Evolutionary conservation across 345 rosid species (phyloP).

Genomic region (Lepidium aucheri): DNA sequence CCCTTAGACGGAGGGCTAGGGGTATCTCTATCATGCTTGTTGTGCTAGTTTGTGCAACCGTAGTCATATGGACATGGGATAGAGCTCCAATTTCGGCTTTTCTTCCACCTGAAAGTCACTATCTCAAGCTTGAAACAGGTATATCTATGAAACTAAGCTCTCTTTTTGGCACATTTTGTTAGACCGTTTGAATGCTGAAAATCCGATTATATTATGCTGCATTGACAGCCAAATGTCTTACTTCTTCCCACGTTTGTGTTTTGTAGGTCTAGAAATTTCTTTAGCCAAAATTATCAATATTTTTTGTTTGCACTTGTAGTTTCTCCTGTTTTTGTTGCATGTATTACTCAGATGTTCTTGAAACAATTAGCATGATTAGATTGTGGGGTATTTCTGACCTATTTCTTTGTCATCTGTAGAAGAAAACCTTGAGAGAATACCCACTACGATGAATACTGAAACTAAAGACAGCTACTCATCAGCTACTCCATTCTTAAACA

Average conservation of each 20-base stretch:
- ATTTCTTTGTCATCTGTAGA: constrained; percentile 18
- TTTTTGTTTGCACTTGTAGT: neutral
- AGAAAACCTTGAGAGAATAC: constrained; percentile 10
- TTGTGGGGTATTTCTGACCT: constrained; percentile 1
- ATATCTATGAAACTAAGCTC: neutral
- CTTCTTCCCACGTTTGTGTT: neutral
- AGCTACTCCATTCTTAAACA: constrained; percentile 11
- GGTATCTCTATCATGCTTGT: constrained; percentile 47
- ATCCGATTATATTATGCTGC: neutral
- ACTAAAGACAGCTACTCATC: constrained; percentile 13
- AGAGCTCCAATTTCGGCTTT: constrained; percentile 37
- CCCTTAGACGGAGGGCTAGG: constrained; percentile 33
- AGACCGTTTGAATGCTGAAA: neutral
- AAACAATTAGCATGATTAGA: neutral
- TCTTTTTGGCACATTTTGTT: neutral
- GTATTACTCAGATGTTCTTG: neutral
- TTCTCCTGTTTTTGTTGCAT: neutral
- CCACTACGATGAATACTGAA: neutral
- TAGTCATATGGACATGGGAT: constrained; percentile 58
- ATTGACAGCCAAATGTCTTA: neutral
- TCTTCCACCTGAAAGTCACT: constrained; percentile 39
- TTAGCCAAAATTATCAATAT: neutral
- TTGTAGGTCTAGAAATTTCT: neutral
- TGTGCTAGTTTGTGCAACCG: constrained; percentile 43
- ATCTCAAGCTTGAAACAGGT: constrained; percentile 48